Conservation (phyloP, 2,329 filamentous ascomycete genomes). For the Geoglossum cookeanum region DNA sequence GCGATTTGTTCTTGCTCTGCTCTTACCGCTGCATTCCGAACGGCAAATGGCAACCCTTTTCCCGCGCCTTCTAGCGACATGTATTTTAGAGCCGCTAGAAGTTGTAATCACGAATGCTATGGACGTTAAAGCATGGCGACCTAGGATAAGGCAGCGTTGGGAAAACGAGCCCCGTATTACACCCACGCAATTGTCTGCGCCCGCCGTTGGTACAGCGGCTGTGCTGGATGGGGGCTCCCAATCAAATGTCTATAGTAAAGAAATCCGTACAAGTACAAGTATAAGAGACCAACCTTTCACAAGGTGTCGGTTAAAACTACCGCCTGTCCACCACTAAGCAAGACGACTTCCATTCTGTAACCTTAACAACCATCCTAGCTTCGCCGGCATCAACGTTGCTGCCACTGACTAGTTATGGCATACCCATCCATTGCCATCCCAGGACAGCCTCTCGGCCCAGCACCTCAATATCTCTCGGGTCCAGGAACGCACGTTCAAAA, state of each 20-base stretch:
- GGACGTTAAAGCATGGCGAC: not conserved
- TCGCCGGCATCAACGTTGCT: not conserved
- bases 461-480: conserved; percentile 49
- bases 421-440: conserved; percentile 31
- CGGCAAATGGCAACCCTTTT: not conserved
- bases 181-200: too few relatives aligned
- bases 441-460: conserved; percentile 58
- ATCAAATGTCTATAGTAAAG: too few relatives aligned
- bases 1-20: not conserved
- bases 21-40: not conserved
- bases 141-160: not conserved
- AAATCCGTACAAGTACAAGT: too few relatives aligned
- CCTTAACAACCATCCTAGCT: not conserved
- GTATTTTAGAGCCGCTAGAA: conserved; percentile 3
- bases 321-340: too few relatives aligned
- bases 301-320: too few relatives aligned
- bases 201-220: too few relatives aligned
- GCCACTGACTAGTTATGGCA: not conserved
- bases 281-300: too few relatives aligned
- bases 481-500: conserved; percentile 70
- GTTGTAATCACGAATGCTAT: conserved; percentile 1
- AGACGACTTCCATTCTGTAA: not conserved
- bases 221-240: too few relatives aligned
- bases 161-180: too few relatives aligned
- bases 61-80: not conserved